Percentiles rank a stretch among this genome's conserved stretches.
These are phyloP conservation scores for Colletotrichum sp. DNA, from an alignment of 2,329 filamentous ascomycete genomes.

Conservation along the genomic window DNA sequence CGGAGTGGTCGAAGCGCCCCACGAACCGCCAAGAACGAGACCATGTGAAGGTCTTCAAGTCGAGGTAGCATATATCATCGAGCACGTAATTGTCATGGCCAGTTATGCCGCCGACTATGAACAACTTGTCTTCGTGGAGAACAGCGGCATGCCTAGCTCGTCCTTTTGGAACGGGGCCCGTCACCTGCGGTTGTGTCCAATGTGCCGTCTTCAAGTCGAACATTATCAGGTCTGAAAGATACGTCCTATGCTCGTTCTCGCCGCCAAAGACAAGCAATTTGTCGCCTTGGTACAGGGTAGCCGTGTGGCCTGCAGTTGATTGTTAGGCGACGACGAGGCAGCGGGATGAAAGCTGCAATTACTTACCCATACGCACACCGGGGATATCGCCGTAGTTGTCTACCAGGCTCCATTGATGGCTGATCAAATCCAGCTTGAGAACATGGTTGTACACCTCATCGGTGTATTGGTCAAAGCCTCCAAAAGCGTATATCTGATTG, in stretches of 20 bases:
- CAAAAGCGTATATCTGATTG: conserved; percentile 97
- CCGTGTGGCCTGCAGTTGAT: conserved; percentile 76
- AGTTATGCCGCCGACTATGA: conserved; percentile 94
- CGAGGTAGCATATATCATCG: conserved; percentile 95
- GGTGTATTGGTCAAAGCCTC: conserved; percentile 97
- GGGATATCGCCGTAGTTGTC: conserved; percentile 99
- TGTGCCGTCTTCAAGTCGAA: conserved; percentile 94
- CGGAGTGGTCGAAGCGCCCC: conserved; percentile 91
- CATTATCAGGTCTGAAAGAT: conserved; percentile 93
- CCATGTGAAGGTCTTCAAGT: conserved; percentile 98
- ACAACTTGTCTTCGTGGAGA: conserved; percentile 94
- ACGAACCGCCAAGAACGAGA: conserved; percentile 96
- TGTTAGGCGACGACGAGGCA: background rate
- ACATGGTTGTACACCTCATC: conserved; percentile 99
- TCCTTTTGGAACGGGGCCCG: conserved; percentile 85
- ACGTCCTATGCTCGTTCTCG: conserved; percentile 96
- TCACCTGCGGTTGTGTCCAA: conserved; percentile 91
- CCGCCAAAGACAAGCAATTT: conserved; percentile 98
- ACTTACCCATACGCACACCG: conserved; percentile 90
- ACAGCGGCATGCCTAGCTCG: conserved; percentile 93
- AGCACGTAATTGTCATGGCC: conserved; percentile 91
- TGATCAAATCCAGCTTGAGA: conserved; percentile 82
- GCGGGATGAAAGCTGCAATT: background rate
- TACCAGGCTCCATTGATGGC: conserved; percentile 91
- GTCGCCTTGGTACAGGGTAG: conserved; percentile 89